Evolutionary conservation across 768 basidiomycete species (phyloP).

Genomic region (Porphyrellus cyaneotinctus): DNA sequence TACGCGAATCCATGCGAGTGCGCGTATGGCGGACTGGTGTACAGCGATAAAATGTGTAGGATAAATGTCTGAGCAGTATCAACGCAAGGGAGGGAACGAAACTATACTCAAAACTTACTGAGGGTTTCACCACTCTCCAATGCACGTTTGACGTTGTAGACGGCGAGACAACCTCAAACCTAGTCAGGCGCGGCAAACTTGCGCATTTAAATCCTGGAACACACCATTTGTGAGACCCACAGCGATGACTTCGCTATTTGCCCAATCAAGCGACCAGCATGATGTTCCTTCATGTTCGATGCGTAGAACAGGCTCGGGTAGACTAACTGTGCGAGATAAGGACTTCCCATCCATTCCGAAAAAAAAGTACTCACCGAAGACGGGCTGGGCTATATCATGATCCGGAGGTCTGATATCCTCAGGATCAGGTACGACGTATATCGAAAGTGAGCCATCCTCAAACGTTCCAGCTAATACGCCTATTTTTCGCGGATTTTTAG

Average conservation of each 20-base stretch:
- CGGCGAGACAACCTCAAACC: constrained; percentile 47
- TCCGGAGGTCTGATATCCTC: constrained; percentile 37
- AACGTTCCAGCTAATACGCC: constrained; percentile 84
- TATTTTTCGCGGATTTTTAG: constrained; percentile 49
- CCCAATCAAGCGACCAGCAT: constrained; percentile 88
- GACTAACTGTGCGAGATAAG: constrained; percentile 40
- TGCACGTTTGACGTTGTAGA: constrained; percentile 50
- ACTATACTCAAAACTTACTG: constrained; percentile 24
- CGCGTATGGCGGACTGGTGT: constrained; percentile 79
- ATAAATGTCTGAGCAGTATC: constrained; percentile 34
- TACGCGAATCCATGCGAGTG: constrained; percentile 68
- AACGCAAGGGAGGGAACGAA: background rate
- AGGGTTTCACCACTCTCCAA: constrained; percentile 32
- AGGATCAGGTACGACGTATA: constrained; percentile 82
- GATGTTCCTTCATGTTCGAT: constrained; percentile 72
- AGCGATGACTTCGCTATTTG: constrained; percentile 76
- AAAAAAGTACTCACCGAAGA: constrained; percentile 44
- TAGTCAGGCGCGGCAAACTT: background rate
- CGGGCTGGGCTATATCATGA: constrained; percentile 33
- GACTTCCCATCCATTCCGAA: background rate
- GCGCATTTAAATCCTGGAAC: background rate
- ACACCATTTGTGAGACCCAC: constrained; percentile 83
- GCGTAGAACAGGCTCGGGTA: constrained; percentile 61
- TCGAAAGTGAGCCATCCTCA: constrained; percentile 77
- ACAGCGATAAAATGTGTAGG: constrained; percentile 70